Percentiles rank a stretch among this genome's conserved stretches.
Evolutionary conservation across 139 green algal genomes (phyloP).

Genomic region (Chlamydomonas sphaeroides): DNA sequence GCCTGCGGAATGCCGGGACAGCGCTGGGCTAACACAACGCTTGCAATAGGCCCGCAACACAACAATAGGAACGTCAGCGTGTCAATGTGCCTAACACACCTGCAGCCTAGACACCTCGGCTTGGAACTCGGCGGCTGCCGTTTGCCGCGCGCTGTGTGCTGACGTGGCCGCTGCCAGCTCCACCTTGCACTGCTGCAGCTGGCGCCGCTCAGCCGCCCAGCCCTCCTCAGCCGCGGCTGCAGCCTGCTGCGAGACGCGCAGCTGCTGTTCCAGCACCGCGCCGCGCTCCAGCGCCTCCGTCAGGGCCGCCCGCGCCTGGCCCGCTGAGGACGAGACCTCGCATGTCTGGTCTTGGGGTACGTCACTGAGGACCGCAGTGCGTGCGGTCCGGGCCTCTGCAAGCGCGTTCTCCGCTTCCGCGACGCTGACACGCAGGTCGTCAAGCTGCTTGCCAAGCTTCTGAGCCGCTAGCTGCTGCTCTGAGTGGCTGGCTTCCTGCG

Average conservation of each 20-base stretch:
- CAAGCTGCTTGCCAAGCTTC: neutral
- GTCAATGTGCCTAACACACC: neutral
- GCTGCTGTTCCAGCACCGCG: neutral
- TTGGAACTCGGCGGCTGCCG: neutral
- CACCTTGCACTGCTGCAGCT: constrained; percentile 23
- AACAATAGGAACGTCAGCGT: too few relatives aligned
- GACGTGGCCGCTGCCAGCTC: neutral
- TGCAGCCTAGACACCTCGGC: constrained; percentile 26
- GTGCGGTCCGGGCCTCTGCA: too few relatives aligned
- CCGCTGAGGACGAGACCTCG: too few relatives aligned
- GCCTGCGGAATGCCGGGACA: too few relatives aligned
- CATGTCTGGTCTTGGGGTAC: too few relatives aligned
- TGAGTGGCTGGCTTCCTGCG: neutral
- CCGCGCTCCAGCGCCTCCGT: neutral
- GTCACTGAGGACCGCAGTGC: too few relatives aligned
- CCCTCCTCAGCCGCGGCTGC: neutral
- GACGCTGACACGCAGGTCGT: neutral
- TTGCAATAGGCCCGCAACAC: too few relatives aligned
- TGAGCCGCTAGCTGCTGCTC: too few relatives aligned
- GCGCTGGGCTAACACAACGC: too few relatives aligned
- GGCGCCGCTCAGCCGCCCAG: neutral
- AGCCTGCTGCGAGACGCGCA: neutral
- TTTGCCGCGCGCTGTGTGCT: neutral
- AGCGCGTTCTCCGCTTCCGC: neutral
- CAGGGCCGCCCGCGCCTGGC: too few relatives aligned